phyloP scores from a whole-genome alignment of 306 rosid genomes.

The Prunus kanzakura region DNA sequence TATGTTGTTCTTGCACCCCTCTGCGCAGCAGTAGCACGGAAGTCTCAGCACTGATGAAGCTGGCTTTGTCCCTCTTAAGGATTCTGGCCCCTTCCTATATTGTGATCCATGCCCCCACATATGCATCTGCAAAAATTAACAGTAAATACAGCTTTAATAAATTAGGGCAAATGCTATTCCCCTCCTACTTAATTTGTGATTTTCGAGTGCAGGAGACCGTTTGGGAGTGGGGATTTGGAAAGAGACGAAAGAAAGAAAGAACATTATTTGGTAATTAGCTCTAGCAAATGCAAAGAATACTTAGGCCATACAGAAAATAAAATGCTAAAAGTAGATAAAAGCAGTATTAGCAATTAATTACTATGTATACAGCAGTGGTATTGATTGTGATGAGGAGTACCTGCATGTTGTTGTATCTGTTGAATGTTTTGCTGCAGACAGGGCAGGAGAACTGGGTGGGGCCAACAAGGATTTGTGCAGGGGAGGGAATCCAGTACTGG shows the following conservation, averaged over 20 bases:
- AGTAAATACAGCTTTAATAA: not conserved
- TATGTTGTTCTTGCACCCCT: slow-evolving; percentile 86
- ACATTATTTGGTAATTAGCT: not conserved
- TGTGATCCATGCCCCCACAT: slow-evolving; percentile 99
- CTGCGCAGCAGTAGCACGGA: slow-evolving; percentile 92
- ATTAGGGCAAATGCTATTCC: not conserved
- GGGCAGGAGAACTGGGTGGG: slow-evolving; percentile 96
- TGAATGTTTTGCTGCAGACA: slow-evolving; percentile 91
- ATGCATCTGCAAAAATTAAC: slow-evolving; percentile 61
- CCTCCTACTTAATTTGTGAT: not conserved
- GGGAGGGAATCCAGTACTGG: slow-evolving; percentile 93
- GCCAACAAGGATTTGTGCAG: slow-evolving; percentile 89
- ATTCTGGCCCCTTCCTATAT: slow-evolving; percentile 87
- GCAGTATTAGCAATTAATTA: not conserved
- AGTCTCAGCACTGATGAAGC: slow-evolving; percentile 73
- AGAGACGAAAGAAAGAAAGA: not conserved
- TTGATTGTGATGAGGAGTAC: slow-evolving; percentile 23
- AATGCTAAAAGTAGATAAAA: not conserved
- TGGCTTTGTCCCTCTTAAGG: slow-evolving; percentile 72
- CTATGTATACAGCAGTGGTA: not conserved
- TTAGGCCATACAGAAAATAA: not conserved
- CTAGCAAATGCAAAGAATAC: not conserved
- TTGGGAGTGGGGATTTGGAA: not conserved
- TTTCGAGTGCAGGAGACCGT: not conserved
- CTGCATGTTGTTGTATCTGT: slow-evolving; percentile 98